Conservation (phyloP, 1,139 yeast genomes). For the Martiniozyma asiatica region DNA sequence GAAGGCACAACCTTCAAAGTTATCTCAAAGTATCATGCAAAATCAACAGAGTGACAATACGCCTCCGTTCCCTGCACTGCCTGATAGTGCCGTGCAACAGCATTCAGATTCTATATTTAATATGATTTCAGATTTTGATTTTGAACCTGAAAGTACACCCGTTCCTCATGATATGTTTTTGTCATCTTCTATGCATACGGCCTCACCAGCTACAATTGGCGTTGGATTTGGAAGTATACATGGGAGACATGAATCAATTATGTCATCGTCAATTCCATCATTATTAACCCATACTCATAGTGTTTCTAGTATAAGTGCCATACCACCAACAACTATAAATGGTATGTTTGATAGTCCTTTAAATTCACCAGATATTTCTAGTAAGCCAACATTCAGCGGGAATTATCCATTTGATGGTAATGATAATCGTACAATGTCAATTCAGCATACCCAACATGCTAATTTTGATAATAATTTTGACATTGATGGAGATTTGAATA, state of each 20-base stretch:
- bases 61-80: background rate
- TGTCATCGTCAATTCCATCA: conserved; percentile 14
- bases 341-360: conserved; percentile 5
- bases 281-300: conserved; percentile 10
- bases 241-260: conserved; percentile 11
- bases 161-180: conserved; percentile 9
- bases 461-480: conserved; percentile 5
- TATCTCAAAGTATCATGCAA: conserved; percentile 17
- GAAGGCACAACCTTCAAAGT: conserved; percentile 16
- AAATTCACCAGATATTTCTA: conserved; percentile 9
- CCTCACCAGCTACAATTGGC: conserved; percentile 9
- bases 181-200: conserved; percentile 10
- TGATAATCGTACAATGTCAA: conserved; percentile 5
- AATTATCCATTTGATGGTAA: conserved; percentile 1
- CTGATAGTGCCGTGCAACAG: background rate
- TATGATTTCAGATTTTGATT: conserved; percentile 2
- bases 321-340: conserved; percentile 1
- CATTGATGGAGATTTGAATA: conserved; percentile 19
- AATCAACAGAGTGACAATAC: background rate
- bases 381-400: background rate
- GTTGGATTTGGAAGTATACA: conserved; percentile 12
- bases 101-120: background rate
- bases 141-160: conserved; percentile 6
- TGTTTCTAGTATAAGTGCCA: conserved; percentile 1
- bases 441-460: conserved; percentile 5